Evolutionary conservation across 345 rosid species (phyloP).

Genomic region (Eucalyptus pauciflora): DNA sequence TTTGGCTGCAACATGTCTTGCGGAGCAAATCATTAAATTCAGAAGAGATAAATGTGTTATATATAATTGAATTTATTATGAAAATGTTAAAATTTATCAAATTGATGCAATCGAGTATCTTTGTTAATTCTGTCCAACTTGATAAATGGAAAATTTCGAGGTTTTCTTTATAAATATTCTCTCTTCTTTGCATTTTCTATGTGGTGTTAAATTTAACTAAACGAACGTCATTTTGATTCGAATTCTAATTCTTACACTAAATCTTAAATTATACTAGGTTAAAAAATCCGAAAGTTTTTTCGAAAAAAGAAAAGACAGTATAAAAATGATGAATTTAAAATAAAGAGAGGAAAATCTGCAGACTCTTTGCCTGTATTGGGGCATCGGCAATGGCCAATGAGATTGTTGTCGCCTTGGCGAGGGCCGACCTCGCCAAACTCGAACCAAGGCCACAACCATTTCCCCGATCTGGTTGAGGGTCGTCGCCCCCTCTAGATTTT

Average conservation of each 20-base stretch:
- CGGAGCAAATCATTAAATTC: background rate
- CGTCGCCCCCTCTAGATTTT: fast-evolving
- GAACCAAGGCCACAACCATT: too few species aligned
- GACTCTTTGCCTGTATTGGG: background rate
- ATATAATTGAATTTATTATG: too few species aligned
- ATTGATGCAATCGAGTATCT: fast-evolving
- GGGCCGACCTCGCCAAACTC: background rate
- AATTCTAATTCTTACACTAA: background rate
- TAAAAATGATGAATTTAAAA: too few species aligned
- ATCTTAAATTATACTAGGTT: too few species aligned
- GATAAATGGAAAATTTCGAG: fast-evolving
- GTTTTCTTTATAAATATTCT: too few species aligned
- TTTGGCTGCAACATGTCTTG: background rate
- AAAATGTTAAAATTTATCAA: too few species aligned
- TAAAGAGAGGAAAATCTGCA: background rate
- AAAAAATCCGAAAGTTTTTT: too few species aligned
- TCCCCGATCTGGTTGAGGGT: fast-evolving
- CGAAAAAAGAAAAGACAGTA: too few species aligned
- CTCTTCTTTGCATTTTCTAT: too few species aligned
- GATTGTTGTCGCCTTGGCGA: fast-evolving
- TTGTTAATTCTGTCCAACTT: fast-evolving
- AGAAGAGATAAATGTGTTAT: background rate
- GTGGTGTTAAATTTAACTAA: too few species aligned
- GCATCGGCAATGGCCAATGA: fast-evolving
- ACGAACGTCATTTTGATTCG: fast-evolving